Evolutionary conservation across 176 grass and related monocot species (phyloP).

Genomic region (Phoenix roebelenii): DNA sequence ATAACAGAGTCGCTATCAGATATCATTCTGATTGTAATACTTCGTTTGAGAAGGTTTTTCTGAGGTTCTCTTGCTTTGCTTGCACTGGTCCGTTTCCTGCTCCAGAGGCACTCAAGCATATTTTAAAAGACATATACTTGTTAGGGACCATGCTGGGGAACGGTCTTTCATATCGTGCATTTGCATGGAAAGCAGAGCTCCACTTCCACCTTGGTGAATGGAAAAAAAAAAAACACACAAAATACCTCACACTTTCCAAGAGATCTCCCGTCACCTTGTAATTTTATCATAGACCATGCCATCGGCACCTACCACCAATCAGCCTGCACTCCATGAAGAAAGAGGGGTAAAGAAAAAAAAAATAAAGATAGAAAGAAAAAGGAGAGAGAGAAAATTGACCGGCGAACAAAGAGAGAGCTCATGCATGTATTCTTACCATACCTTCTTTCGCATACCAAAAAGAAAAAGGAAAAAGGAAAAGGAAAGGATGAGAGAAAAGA

Average conservation of each 20-base stretch:
- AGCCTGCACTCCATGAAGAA: not conserved
- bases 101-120: not conserved
- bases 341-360: not conserved
- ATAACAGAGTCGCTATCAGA: too few relatives aligned
- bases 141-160: not conserved
- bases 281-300: not conserved
- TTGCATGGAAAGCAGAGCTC: constrained; percentile 16
- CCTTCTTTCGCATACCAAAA: too few relatives aligned
- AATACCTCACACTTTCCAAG: not conserved
- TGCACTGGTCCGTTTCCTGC: not conserved
- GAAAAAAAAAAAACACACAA: not conserved
- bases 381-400: not conserved
- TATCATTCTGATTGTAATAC: too few relatives aligned
- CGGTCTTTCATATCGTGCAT: constrained; percentile 5
- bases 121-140: constrained; percentile 1
- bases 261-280: constrained; percentile 1
- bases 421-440: too few relatives aligned
- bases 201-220: not conserved
- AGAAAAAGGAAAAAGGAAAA: too few relatives aligned
- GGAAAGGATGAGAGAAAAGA: too few relatives aligned
- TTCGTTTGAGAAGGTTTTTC: too few relatives aligned
- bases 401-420: too few relatives aligned
- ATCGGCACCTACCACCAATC: not conserved
- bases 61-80: too few relatives aligned
- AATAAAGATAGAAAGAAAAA: not conserved